Evolutionary conservation across 768 basidiomycete genomes (phyloP), one percentile per base, ranked within the genome.

Genomic region (Mycena vulgaris): DNA sequence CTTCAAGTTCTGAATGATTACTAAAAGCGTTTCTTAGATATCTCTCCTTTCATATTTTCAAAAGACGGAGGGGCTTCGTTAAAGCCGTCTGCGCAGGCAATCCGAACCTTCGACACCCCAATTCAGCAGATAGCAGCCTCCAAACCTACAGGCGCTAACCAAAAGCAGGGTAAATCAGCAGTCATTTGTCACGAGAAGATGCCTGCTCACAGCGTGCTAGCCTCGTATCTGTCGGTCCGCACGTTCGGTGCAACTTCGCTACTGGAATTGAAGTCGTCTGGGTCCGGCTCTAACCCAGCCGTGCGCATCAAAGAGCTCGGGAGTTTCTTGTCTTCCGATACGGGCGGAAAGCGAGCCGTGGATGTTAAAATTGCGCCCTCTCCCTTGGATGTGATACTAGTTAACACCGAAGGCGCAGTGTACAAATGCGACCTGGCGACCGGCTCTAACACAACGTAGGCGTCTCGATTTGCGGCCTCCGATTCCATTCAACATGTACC

Each of bases 91-190:
- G 82, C 82, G 2, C 79, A 71, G 6, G 82, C 89, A 6, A 76
- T 82, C 8, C 80, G 81, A 68, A 79, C 80, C 3, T 93, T 93
- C 68, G 79, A 86, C 23, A 93, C 93, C 3, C 92, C 93, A 16
- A 92, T 95, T 60, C 83, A 85, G 60, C 93, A 95, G 72, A 81
- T 94, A 53, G 78, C 80, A 7, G 75, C 84, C n/a, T 81, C 84
- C 4, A 71, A 75, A 17, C 27, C 42, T 23, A 56, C 30, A n/a
- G 21, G 28, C 28, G 30, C 33, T 1, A 17, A 23, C 19, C 37
- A 31, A 56, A 51, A 56, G 30, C 58, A 61, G 23, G 51, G 71
- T 69, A 27, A 35, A 19, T 58, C 2, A 28, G 17, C 19, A 9
- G 4, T 30, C 25, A 16, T 16, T 37, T 6, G 7, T 40, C 2